phyloP scores from a whole-genome alignment of 129 eudicot species.

The Artemisia tridentata region DNA sequence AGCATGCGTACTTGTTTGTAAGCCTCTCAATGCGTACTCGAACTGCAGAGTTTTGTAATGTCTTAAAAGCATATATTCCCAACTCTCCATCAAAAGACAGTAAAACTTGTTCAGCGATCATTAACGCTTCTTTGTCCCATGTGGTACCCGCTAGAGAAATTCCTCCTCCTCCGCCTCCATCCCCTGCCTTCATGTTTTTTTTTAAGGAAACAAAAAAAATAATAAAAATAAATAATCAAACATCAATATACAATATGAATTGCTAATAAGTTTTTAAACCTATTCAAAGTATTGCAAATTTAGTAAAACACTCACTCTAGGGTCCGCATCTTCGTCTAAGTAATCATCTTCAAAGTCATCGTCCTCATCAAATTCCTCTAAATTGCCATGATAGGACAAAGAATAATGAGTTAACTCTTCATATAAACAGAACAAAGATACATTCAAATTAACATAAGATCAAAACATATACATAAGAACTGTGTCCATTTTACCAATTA shows the following conservation, averaged over 20 bases:
- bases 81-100: slow-evolving; percentile 66
- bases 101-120: slow-evolving; percentile 62
- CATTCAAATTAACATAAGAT: slow-evolving; percentile 2
- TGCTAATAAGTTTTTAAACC: neutral
- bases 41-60: slow-evolving; percentile 55
- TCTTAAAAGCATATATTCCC: slow-evolving; percentile 86
- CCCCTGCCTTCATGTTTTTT: slow-evolving; percentile 31
- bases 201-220: neutral
- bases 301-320: slow-evolving; percentile 41
- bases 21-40: slow-evolving; percentile 91
- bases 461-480: neutral
- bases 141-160: slow-evolving; percentile 68
- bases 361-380: slow-evolving; percentile 54
- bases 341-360: slow-evolving; percentile 50
- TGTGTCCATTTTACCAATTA: too few species aligned
- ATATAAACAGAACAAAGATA: neutral
- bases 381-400: slow-evolving; percentile 9
- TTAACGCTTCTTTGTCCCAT: slow-evolving; percentile 89
- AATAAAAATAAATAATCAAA: neutral
- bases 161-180: slow-evolving; percentile 97
- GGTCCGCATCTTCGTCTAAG: slow-evolving; percentile 53
- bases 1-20: slow-evolving; percentile 67
- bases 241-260: neutral
- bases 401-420: slow-evolving; percentile 4
- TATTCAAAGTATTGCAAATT: neutral